These are phyloP conservation scores for Thalassiosira hispida DNA, from an alignment of 352 stramenopile species.

Conservation along the genomic window DNA sequence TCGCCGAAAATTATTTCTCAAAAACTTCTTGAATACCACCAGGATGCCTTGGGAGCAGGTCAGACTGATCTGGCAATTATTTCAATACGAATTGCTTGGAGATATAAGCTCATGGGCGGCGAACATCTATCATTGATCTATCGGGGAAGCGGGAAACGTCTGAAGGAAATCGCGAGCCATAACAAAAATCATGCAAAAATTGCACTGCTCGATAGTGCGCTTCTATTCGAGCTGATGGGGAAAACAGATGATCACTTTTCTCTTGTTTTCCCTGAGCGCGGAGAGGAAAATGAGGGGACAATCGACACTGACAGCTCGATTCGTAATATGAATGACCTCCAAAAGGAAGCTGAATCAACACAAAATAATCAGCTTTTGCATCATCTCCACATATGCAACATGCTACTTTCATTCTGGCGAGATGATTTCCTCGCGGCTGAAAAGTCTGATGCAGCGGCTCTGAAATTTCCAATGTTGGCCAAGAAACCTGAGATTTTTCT, in stretches of 20 bases:
- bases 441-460: neutral
- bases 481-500: conserved; percentile 4
- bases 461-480: neutral
- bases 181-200: too few relatives aligned
- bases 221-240: too few relatives aligned
- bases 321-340: neutral
- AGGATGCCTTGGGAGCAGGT: conserved; percentile 13
- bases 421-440: neutral
- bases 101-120: conserved; percentile 21
- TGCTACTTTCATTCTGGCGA: conserved; percentile 8
- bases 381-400: conserved; percentile 8
- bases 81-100: neutral
- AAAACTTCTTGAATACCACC: conserved; percentile 11
- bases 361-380: neutral
- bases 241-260: neutral
- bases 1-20: neutral
- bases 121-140: conserved; percentile 22
- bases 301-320: neutral
- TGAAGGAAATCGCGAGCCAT: too few relatives aligned
- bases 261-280: too few relatives aligned
- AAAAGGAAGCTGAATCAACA: neutral
- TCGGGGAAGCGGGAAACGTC: too few relatives aligned
- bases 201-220: too few relatives aligned
- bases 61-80: conserved; percentile 17
- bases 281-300: too few relatives aligned